These are phyloP conservation scores for Lablab purpureus DNA, from an alignment of 306 rosid genomes.

Conservation along the genomic window DNA sequence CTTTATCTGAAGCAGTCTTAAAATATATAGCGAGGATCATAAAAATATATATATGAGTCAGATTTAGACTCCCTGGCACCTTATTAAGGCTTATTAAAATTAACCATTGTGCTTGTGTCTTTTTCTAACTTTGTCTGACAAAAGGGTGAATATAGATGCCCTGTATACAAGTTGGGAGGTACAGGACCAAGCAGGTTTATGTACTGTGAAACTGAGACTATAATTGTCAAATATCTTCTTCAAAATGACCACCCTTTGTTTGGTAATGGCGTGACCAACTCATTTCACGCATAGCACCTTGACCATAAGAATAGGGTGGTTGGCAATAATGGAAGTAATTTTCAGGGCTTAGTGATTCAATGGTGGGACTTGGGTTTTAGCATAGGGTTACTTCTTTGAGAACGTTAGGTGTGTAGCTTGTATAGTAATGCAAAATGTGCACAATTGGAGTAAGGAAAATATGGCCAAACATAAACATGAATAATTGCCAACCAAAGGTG, in stretches of 20 bases:
- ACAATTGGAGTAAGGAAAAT: conserved; percentile 35
- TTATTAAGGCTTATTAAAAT: neutral
- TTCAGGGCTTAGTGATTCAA: conserved; percentile 36
- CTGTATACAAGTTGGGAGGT: conserved; percentile 49
- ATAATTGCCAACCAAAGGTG: conserved; percentile 31
- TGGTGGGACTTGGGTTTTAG: neutral
- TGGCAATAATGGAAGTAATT: conserved; percentile 37
- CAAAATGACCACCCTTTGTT: conserved; percentile 39
- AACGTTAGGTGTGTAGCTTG: conserved; percentile 10
- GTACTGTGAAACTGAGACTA: conserved; percentile 1
- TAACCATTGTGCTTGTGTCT: conserved; percentile 39
- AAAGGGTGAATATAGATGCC: conserved; percentile 52
- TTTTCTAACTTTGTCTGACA: conserved; percentile 56
- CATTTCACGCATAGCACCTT: conserved; percentile 32
- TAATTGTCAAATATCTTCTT: conserved; percentile 34
- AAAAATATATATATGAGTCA: conserved; percentile 31
- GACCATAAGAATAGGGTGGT: conserved; percentile 41
- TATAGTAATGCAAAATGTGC: conserved; percentile 32
- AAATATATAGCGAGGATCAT: conserved; percentile 26
- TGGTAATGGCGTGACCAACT: conserved; percentile 44
- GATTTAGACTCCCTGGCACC: conserved; percentile 34
- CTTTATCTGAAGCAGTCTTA: conserved; percentile 43
- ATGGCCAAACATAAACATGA: conserved; percentile 34
- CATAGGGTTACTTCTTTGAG: conserved; percentile 20
- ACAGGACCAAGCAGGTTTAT: conserved; percentile 39